phyloP scores from a whole-genome alignment of 441 rosid genomes.

The Francoa sonchifolia region DNA sequence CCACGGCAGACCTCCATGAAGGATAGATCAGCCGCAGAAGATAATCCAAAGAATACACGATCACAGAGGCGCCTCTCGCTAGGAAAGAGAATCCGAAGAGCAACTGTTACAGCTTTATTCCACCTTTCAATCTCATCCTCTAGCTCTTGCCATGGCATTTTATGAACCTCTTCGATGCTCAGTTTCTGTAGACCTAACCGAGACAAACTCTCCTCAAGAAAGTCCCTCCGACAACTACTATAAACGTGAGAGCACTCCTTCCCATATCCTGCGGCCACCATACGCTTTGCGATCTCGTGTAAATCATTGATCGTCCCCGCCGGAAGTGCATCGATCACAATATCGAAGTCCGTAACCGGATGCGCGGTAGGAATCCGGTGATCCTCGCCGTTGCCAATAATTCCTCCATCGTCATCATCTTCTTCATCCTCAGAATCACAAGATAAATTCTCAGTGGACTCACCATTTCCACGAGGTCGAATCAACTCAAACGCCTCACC shows the following conservation, averaged over 20 bases:
- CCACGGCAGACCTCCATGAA: constrained; percentile 95
- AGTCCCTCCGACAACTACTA: constrained; percentile 70
- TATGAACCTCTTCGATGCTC: constrained; percentile 77
- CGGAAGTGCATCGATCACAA: constrained; percentile 79
- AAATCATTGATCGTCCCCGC: constrained; percentile 65
- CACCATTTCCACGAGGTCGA: constrained; percentile 17
- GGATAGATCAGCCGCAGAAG: constrained; percentile 59
- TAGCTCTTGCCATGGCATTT: constrained; percentile 62
- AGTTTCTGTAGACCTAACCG: constrained; percentile 69
- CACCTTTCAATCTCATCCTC: constrained; percentile 84
- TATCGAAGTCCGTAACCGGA: constrained; percentile 58
- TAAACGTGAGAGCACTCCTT: constrained; percentile 74
- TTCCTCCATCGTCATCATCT: constrained; percentile 26
- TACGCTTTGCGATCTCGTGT: constrained; percentile 78
- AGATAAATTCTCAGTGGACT: constrained; percentile 21
- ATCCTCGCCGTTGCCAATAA: constrained; percentile 18
- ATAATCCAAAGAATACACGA: constrained; percentile 61
- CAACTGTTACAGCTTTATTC: constrained; percentile 70
- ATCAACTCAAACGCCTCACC: constrained; percentile 45
- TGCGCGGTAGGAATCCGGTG: constrained; percentile 64
- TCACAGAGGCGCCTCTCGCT: constrained; percentile 88
- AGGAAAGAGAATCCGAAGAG: constrained; percentile 69
- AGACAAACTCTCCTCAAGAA: constrained; percentile 75
- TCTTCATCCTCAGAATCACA: constrained; percentile 37
- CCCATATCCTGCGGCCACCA: constrained; percentile 68